A percentile compares a stretch with the other conserved stretches of the same genome.
phyloP scores from a whole-genome alignment of 768 basidiomycete species.

The Suillus placidus region DNA sequence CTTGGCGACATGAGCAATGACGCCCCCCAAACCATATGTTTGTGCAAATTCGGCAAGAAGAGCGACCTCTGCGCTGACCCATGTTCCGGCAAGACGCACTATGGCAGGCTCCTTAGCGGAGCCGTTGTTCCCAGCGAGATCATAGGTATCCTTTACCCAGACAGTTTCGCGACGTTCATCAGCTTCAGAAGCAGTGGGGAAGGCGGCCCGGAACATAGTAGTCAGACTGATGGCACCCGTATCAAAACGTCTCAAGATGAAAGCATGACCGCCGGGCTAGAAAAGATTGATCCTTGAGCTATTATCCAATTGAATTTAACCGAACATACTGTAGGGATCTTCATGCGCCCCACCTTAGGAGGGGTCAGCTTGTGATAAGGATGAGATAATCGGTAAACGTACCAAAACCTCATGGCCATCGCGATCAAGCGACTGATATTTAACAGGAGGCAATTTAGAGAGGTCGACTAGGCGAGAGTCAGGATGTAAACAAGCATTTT shows the following conservation, averaged over 20 bases:
- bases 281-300: constrained; percentile 18
- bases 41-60: constrained; percentile 57
- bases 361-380: constrained; percentile 18
- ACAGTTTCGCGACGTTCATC: constrained; percentile 79
- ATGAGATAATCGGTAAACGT: constrained; percentile 24
- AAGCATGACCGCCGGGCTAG: constrained; percentile 82
- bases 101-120: constrained; percentile 57
- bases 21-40: constrained; percentile 60
- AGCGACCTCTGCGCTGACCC: constrained; percentile 74
- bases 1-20: constrained; percentile 67
- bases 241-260: constrained; percentile 92
- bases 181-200: constrained; percentile 75
- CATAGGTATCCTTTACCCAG: constrained; percentile 82
- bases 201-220: constrained; percentile 96
- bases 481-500: not conserved
- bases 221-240: constrained; percentile 91
- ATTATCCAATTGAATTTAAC: constrained; percentile 1
- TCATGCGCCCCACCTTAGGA: constrained; percentile 78
- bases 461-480: constrained; percentile 36
- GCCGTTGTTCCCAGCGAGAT: constrained; percentile 78
- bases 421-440: constrained; percentile 89
- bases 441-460: constrained; percentile 67
- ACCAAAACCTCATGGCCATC: constrained; percentile 88
- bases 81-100: constrained; percentile 86
- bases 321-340: constrained; percentile 79